Base-by-base conservation (phyloP, 495 filamentous ascomycete genomes). In the Neurospora sublineolata region DNA sequence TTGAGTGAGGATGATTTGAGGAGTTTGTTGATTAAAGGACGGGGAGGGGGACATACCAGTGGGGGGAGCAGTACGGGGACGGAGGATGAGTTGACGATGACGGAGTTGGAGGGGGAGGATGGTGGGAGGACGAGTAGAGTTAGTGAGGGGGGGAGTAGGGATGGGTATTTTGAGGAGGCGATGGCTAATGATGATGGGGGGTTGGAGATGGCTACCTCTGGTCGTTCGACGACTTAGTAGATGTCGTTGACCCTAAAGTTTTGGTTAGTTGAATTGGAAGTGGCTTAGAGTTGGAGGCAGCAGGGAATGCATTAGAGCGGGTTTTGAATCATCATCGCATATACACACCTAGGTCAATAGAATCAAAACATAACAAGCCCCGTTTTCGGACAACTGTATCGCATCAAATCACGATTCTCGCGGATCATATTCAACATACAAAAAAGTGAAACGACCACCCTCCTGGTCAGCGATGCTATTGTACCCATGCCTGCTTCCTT, bases 1-100 rank as follows among this genome's bases (percentile, higher is more conserved):
- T 14, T 77, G 36, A 79, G 78, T 27, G 78, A 79, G 44, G 75
- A 77, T 40, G 78, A 78, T 16, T 36, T 79, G 64, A 71, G 74
- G 68, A 73, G 70, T 30, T 30, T 75, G 67, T 41, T 77, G 72
- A 69, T 44, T 40, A 73, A 64, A 33, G 23, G 72, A 8, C 3
- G 37, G 68, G 36, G 39, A 52, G 30, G 64, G 42, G 39, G 33
- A 33, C 67, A 18, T 58, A 58, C 46, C 2, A 58, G 46, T 36
- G 52, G 52, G 23, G 68, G 68, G 1, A 67, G 36, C 18, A 44
- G 20, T 38, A 74, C 72, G 12, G 70, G 37, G 11, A 75, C 75
- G 36, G 75, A 75, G 60, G 72, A 75, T 33, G 75, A 77, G 70
- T 73, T 72, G 69, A 73, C 73, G 5, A 75, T 70, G 67, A 73